Evolutionary conservation across 2,329 filamentous ascomycete genomes (phyloP).

Genomic region (Claviceps cyperi): DNA sequence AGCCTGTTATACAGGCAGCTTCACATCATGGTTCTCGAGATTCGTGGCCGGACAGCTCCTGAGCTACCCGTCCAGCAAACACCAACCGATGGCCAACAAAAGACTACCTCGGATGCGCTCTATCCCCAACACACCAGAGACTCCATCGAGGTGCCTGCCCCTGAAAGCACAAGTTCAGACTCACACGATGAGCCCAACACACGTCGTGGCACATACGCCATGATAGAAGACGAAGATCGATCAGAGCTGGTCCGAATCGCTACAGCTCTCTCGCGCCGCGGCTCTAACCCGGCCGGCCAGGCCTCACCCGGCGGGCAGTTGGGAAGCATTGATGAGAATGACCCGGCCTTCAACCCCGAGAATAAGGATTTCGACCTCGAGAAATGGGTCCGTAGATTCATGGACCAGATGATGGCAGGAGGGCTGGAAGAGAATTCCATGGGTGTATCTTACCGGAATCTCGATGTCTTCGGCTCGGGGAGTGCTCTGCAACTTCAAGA

Average conservation of each 20-base stretch:
- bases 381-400: slow-evolving; percentile 26
- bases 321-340: slow-evolving; percentile 12
- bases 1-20: neutral
- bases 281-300: slow-evolving; percentile 12
- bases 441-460: slow-evolving; percentile 48
- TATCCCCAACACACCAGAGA: neutral
- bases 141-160: neutral
- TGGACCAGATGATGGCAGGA: slow-evolving; percentile 34
- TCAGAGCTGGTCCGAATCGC: slow-evolving; percentile 25
- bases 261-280: slow-evolving; percentile 23
- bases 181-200: slow-evolving; percentile 3
- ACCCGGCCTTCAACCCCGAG: slow-evolving; percentile 23
- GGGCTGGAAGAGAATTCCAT: slow-evolving; percentile 38
- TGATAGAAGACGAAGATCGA: slow-evolving; percentile 20
- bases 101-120: neutral
- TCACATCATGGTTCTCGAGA: slow-evolving; percentile 1
- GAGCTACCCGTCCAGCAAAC: neutral
- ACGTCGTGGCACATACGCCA: slow-evolving; percentile 5
- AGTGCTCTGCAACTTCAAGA: slow-evolving; percentile 53
- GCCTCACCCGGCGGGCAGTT: slow-evolving; percentile 8
- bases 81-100: neutral
- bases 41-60: neutral
- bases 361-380: slow-evolving; percentile 25
- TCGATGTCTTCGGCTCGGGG: slow-evolving; percentile 53
- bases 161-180: neutral